Percentiles rank a stretch among this genome's conserved stretches.
phyloP scores from a whole-genome alignment of 2,329 filamentous ascomycete genomes.

The Sarocladium brachiariae region DNA sequence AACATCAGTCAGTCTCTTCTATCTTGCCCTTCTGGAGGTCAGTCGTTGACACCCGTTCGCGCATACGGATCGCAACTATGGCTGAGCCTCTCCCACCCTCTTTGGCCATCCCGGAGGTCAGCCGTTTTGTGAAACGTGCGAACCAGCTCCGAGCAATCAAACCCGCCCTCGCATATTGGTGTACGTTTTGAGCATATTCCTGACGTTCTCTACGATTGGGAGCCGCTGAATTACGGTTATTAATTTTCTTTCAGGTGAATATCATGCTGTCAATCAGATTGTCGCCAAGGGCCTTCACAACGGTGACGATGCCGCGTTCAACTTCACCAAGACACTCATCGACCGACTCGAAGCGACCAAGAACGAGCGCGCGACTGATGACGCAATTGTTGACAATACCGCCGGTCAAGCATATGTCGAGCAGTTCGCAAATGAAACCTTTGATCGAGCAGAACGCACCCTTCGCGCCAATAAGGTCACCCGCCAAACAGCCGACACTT shows the following conservation, averaged over 20 bases:
- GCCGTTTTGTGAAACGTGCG: slow-evolving; percentile 76
- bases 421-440: slow-evolving; percentile 85
- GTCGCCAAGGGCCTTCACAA: slow-evolving; percentile 74
- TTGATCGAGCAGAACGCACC: slow-evolving; percentile 75
- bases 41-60: too few species aligned
- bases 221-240: not conserved
- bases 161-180: slow-evolving; percentile 92
- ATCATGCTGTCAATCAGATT: slow-evolving; percentile 90
- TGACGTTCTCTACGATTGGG: not conserved
- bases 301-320: slow-evolving; percentile 67
- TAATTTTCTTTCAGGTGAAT: slow-evolving; percentile 55
- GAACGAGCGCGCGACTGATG: slow-evolving; percentile 64
- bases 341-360: slow-evolving; percentile 69
- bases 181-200: slow-evolving; percentile 44
- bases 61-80: slow-evolving; percentile 58
- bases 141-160: slow-evolving; percentile 77
- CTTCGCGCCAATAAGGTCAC: slow-evolving; percentile 79
- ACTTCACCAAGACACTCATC: slow-evolving; percentile 79
- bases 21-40: too few species aligned
- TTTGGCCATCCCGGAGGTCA: slow-evolving; percentile 74
- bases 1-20: not conserved
- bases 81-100: slow-evolving; percentile 39
- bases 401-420: slow-evolving; percentile 89
- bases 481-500: slow-evolving; percentile 87
- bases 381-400: slow-evolving; percentile 77